phyloP scores from a whole-genome alignment of 306 rosid species.

The Casuarina equisetifolia region DNA sequence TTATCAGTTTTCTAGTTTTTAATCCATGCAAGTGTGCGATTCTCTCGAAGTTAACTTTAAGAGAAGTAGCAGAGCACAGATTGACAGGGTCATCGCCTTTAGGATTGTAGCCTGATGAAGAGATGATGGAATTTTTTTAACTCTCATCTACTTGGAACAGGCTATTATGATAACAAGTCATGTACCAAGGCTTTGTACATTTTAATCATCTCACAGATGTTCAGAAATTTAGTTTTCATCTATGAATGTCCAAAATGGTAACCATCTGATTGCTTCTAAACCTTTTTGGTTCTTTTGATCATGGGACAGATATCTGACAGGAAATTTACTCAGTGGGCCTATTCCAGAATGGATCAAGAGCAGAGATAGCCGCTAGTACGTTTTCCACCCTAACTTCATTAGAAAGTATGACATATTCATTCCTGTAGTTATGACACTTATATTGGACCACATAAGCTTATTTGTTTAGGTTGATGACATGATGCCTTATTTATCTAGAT shows the following conservation, averaged over 20 bases:
- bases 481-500: not conserved
- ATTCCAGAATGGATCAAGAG: conserved; percentile 33
- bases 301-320: conserved; percentile 26
- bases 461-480: not conserved
- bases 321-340: conserved; percentile 30
- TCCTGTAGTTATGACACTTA: not conserved
- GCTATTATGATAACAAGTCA: not conserved
- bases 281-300: not conserved
- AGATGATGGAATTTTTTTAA: not conserved
- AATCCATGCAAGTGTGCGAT: not conserved
- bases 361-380: conserved; percentile 27
- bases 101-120: not conserved
- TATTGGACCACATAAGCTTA: not conserved
- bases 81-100: not conserved
- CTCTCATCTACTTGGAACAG: not conserved
- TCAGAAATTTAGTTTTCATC: not conserved
- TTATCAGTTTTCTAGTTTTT: not conserved
- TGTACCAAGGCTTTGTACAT: not conserved
- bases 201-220: not conserved
- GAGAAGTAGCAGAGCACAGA: not conserved
- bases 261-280: not conserved
- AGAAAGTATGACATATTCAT: not conserved
- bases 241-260: not conserved
- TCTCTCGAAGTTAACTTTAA: not conserved
- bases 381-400: not conserved